These are phyloP conservation scores for Tulasnella sp. DNA, from an alignment of 768 basidiomycete species.

Conservation along the genomic window DNA sequence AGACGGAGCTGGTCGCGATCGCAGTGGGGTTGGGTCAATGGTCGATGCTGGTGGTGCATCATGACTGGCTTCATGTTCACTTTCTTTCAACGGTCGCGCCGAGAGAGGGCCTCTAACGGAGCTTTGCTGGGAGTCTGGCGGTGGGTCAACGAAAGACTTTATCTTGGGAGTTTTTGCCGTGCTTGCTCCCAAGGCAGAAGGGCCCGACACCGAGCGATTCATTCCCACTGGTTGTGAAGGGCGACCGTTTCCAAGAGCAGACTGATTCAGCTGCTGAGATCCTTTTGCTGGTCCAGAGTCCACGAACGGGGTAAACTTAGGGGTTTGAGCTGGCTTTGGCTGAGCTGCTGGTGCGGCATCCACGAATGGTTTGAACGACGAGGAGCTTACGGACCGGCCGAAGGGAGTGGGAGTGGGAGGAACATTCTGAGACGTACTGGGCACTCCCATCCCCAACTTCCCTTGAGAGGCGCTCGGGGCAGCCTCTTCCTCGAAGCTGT, in stretches of 20 bases:
- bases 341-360: conserved; percentile 2
- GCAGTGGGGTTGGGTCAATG: conserved; percentile 11
- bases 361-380: conserved; percentile 19
- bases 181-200: background rate
- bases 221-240: background rate
- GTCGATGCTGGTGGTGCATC: background rate
- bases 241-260: background rate
- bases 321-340: conserved; percentile 8
- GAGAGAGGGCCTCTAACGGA: background rate
- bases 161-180: conserved; percentile 19
- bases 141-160: conserved; percentile 28
- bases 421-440: background rate
- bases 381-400: background rate
- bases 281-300: background rate
- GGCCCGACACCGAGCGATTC: conserved; percentile 19
- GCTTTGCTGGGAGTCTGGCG: background rate
- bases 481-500: conserved; percentile 37
- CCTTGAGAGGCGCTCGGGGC: conserved; percentile 21
- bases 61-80: background rate
- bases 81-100: background rate
- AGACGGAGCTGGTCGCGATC: conserved; percentile 16
- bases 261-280: background rate
- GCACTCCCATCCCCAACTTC: background rate
- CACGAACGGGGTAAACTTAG: conserved; percentile 26
- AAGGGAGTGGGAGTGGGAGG: conserved; percentile 25